A percentile compares a stretch with the other conserved stretches of the same genome.
phyloP scores from a whole-genome alignment of 2,329 filamentous ascomycete species.

The Colletotrichum destructivum region DNA sequence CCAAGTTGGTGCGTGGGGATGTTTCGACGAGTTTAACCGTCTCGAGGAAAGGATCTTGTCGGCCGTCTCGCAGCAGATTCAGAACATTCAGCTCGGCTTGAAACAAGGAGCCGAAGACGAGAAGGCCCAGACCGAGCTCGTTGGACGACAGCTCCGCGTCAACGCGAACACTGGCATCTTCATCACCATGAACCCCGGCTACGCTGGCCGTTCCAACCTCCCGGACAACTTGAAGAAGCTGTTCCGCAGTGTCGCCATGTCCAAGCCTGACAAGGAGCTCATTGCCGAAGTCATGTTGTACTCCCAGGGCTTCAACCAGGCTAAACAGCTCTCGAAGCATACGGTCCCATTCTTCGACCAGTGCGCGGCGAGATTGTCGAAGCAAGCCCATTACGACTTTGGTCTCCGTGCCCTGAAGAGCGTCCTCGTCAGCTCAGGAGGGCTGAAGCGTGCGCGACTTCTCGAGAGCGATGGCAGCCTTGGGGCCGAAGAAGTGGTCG shows the following conservation, averaged over 20 bases:
- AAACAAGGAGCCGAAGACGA: conserved; percentile 87
- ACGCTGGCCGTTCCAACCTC: conserved; percentile 96
- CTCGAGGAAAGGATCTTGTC: conserved; percentile 97
- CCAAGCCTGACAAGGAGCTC: conserved; percentile 98
- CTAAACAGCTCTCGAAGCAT: conserved; percentile 93
- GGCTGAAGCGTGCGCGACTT: conserved; percentile 89
- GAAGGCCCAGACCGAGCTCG: conserved; percentile 91
- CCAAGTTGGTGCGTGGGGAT: conserved; percentile 99
- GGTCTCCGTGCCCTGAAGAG: conserved; percentile 98
- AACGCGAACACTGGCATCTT: conserved; percentile 97
- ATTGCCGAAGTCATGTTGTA: conserved; percentile 99
- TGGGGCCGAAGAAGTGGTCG: conserved; percentile 80
- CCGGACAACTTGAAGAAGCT: conserved; percentile 99
- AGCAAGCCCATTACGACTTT: conserved; percentile 99
- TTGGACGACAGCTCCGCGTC: conserved; percentile 90
- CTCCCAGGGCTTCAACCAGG: conserved; percentile 98
- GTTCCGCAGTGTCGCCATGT: conserved; percentile 99
- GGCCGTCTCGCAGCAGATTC: conserved; percentile 98
- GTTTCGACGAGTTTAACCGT: conserved; percentile 99
- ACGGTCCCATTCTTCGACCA: conserved; percentile 99
- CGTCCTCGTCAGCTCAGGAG: conserved; percentile 97
- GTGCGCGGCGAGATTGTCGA: conserved; percentile 85
- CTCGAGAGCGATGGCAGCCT: conserved; percentile 68
- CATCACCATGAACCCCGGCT: conserved; percentile 99
- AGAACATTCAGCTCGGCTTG: conserved; percentile 97